Base-by-base conservation (phyloP, 345 rosid species). In the Bruguiera gymnorhiza region DNA sequence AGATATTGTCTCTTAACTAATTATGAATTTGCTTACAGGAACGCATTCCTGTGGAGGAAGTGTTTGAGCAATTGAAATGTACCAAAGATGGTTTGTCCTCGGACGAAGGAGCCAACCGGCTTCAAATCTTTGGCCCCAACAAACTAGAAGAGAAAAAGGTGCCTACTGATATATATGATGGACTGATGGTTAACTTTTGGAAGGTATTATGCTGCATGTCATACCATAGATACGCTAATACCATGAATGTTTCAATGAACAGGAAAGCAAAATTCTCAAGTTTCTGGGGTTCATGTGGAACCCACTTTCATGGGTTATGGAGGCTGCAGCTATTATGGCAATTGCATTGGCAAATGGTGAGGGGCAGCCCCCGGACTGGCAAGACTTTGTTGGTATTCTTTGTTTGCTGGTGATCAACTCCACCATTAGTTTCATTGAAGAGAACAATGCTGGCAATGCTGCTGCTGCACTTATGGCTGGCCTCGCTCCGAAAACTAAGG, bases 71-170 rank as follows among this genome's bases (percentile, higher is more conserved):
- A 75, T 78, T 92, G 83, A 92, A 92, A 90, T 92, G 92, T 68
- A 75, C 85, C 63, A 70, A 66, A 63, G 88, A 90, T 68, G 98
- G 98, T 70, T 77, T 92, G 62, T 69, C 66, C 51, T 51, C 85
- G 1, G 81, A 70, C 3, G 98, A 92, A 74, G 98, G 96, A 69
- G 86, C 67, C 77, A 79, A 65, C 80, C 75, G 98, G 80, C 86
- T 92, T 72, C 89, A 85, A 63, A 81, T 92, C 68, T 92, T 92
- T 71, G 98, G 98, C 23, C 95, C 92, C 81, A 92, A 92, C 93
- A 92, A 90, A 57, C 80, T 92, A 48, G 96, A 92, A 67, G 97
- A 92, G 88, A 92, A 89, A 68, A 92, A 88, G 88, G 77, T 74
- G 19, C 59, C 13, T 60, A 10, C 18, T 32, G 20, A 39, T 37